A percentile compares a stretch with the other conserved stretches of the same genome.
These are phyloP conservation scores for Parafenestella ontariensis DNA, from an alignment of 2,329 filamentous ascomycete genomes.

Conservation along the genomic window DNA sequence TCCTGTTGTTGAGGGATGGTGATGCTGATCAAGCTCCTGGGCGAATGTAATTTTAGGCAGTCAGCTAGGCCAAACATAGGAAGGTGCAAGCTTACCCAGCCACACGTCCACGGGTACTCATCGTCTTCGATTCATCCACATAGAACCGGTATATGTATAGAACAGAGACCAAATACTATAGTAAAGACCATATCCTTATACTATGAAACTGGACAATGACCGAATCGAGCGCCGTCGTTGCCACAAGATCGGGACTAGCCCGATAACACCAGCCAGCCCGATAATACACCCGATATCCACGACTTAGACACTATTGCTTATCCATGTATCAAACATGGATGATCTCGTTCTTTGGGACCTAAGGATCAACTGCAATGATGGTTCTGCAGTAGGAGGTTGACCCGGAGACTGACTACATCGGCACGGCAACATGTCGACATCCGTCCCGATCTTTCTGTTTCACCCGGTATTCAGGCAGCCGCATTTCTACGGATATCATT, in stretches of 20 bases:
- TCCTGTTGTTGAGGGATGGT: neutral
- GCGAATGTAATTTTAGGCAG: neutral
- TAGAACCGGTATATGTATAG: neutral
- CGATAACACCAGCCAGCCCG: neutral
- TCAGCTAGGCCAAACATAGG: neutral
- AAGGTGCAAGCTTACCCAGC: neutral
- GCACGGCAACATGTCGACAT: slow-evolving; percentile 1
- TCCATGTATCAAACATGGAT: no score
- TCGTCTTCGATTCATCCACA: neutral
- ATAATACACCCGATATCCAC: neutral
- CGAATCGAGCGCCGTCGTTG: slow-evolving; percentile 3
- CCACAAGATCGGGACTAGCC: slow-evolving; percentile 4
- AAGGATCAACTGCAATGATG: no score
- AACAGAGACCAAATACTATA: neutral
- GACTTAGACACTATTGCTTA: neutral
- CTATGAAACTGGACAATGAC: no score
- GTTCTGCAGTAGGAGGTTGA: neutral
- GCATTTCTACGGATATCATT: slow-evolving; percentile 4
- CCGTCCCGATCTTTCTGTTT: slow-evolving; percentile 4
- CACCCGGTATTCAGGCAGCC: slow-evolving; percentile 7
- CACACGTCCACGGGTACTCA: neutral
- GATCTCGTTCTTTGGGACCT: no score
- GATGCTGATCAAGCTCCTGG: neutral
- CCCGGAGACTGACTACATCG: neutral
- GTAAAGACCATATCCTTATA: no score